These are phyloP conservation scores for Cystobasidium ongulense DNA, from an alignment of 768 basidiomycete genomes.

Conservation along the genomic window DNA sequence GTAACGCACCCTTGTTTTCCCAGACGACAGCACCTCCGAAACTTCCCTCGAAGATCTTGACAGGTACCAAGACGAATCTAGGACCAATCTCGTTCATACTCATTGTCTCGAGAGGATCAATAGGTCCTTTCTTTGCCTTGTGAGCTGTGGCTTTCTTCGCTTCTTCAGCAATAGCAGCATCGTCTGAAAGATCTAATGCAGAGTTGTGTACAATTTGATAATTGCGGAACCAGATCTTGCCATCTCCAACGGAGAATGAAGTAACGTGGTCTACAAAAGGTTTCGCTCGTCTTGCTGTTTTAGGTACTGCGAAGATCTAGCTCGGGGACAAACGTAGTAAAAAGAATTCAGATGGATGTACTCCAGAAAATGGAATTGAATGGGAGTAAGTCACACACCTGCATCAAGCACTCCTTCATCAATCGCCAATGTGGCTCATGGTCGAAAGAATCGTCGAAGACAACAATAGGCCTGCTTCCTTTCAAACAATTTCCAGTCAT, in stretches of 20 bases:
- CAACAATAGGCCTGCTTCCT: constrained; percentile 81
- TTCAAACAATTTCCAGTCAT: constrained; percentile 99
- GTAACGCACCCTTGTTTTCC: constrained; percentile 66
- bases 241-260: constrained; percentile 88
- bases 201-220: constrained; percentile 63
- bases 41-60: constrained; percentile 95
- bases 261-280: constrained; percentile 97
- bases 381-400: constrained; percentile 53
- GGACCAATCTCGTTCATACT: constrained; percentile 96
- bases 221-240: constrained; percentile 98
- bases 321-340: background rate
- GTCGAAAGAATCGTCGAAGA: constrained; percentile 85
- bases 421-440: constrained; percentile 70
- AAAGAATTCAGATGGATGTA: background rate
- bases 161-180: constrained; percentile 1
- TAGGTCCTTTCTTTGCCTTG: constrained; percentile 53
- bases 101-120: constrained; percentile 67
- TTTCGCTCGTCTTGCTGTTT: constrained; percentile 79
- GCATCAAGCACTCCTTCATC: constrained; percentile 89
- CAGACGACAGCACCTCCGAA: constrained; percentile 91
- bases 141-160: background rate
- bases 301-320: constrained; percentile 91
- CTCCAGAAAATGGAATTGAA: background rate
- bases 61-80: constrained; percentile 91
- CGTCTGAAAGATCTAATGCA: constrained; percentile 6